phyloP scores from a whole-genome alignment of 495 filamentous ascomycete genomes.

The Parathielavia appendiculata region DNA sequence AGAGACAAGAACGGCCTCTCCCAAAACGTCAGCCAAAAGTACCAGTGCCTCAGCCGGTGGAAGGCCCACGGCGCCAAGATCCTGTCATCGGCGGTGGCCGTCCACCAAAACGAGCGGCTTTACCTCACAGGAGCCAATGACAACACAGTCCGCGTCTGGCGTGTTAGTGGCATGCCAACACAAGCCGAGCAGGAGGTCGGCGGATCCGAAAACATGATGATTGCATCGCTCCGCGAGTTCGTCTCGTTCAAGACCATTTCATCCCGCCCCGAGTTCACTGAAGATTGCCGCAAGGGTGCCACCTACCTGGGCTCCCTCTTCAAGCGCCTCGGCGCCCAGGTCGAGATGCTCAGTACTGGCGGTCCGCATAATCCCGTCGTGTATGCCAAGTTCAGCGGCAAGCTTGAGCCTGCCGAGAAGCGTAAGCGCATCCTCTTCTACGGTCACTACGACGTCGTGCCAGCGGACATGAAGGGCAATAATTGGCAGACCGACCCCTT shows the following conservation, averaged over 20 bases:
- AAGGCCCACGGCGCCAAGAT: conserved; percentile 81
- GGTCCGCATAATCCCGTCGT: conserved; percentile 79
- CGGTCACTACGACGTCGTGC: conserved; percentile 98
- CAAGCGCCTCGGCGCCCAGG: conserved; percentile 81
- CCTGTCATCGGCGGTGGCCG: conserved; percentile 75
- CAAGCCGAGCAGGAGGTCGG: conserved; percentile 31
- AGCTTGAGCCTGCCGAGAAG: conserved; percentile 45
- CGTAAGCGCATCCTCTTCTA: conserved; percentile 93
- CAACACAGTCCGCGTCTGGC: conserved; percentile 82
- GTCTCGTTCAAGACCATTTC: conserved; percentile 89
- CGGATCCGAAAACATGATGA: conserved; percentile 61
- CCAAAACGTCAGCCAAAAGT: conserved; percentile 80
- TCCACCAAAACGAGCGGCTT: conserved; percentile 60
- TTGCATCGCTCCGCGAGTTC: conserved; percentile 75
- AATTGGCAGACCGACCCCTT: conserved; percentile 89
- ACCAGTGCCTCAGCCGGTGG: conserved; percentile 78
- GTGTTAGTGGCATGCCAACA: conserved; percentile 57
- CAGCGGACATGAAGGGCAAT: conserved; percentile 68
- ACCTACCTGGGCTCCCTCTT: conserved; percentile 84
- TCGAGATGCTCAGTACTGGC: conserved; percentile 74
- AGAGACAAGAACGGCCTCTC: conserved; percentile 39
- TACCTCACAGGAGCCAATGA: conserved; percentile 96
- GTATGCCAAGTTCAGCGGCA: conserved; percentile 78
- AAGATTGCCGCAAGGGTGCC: conserved; percentile 88
- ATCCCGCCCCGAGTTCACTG: conserved; percentile 71